phyloP scores from a whole-genome alignment of 1,284 basidiomycete genomes.

The Earliella scabrosa region DNA sequence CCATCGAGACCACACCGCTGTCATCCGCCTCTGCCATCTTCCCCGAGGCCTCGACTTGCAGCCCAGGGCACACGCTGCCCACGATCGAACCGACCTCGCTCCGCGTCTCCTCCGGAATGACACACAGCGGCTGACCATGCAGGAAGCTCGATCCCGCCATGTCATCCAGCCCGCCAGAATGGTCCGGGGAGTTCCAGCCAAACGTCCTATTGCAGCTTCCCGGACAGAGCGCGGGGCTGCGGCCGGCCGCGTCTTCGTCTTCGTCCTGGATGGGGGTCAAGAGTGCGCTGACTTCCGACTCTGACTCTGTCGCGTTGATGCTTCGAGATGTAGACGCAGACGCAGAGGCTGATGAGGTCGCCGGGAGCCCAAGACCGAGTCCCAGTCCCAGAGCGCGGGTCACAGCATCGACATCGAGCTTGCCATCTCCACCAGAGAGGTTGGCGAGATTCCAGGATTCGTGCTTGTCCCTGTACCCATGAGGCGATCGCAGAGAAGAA shows the following conservation, averaged over 20 bases:
- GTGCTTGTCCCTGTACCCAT: too few relatives aligned
- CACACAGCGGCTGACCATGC: conserved; percentile 31
- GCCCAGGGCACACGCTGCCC: conserved; percentile 45
- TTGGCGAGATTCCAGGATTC: conserved; percentile 31
- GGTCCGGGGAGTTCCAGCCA: conserved; percentile 9
- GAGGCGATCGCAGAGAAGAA: too few relatives aligned
- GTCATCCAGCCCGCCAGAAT: conserved; percentile 2
- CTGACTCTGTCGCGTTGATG: not conserved
- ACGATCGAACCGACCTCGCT: conserved; percentile 46
- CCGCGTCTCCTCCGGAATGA: conserved; percentile 34
- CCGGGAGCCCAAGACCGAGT: conserved; percentile 9
- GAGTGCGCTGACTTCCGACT: not conserved
- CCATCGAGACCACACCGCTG: conserved; percentile 6
- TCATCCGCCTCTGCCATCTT: not conserved
- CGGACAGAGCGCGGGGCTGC: not conserved
- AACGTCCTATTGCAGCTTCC: conserved; percentile 4
- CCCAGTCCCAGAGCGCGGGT: conserved; percentile 33
- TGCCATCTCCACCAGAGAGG: conserved; percentile 27
- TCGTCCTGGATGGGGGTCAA: not conserved
- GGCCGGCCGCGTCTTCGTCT: not conserved
- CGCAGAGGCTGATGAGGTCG: not conserved
- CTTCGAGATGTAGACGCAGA: not conserved
- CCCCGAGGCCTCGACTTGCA: not conserved
- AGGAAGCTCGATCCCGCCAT: conserved; percentile 16
- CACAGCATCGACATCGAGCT: conserved; percentile 37